These are phyloP conservation scores for Ganoderma resinaceum DNA, from an alignment of 1,284 basidiomycete species.

Conservation along the genomic window DNA sequence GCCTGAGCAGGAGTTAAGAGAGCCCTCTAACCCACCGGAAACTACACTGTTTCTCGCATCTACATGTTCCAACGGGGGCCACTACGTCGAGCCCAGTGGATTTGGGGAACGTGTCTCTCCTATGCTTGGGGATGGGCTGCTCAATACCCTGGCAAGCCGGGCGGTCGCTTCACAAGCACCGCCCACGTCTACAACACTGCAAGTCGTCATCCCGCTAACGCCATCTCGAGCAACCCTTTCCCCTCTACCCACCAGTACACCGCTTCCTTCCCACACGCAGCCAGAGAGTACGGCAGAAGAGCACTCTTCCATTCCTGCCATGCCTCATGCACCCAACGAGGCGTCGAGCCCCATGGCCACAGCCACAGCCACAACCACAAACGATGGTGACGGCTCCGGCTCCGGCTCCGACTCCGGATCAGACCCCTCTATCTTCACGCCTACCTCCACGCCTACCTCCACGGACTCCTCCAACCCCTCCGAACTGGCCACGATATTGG, in stretches of 20 bases:
- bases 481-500: background rate
- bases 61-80: background rate
- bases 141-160: background rate
- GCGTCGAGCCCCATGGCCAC: background rate
- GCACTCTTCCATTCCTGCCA: background rate
- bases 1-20: background rate
- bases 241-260: background rate
- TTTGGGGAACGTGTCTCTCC: background rate
- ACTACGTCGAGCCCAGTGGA: background rate
- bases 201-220: background rate
- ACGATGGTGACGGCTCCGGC: background rate
- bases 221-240: background rate
- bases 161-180: background rate
- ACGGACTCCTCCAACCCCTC: background rate
- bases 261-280: background rate
- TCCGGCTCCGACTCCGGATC: background rate
- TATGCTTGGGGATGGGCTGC: background rate
- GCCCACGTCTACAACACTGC: background rate
- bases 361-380: background rate
- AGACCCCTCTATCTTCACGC: background rate
- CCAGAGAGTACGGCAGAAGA: background rate
- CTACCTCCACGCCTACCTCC: background rate
- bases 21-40: background rate
- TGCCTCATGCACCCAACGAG: background rate
- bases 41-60: background rate